phyloP scores from a whole-genome alignment of 2,329 filamentous ascomycete genomes.

The Aspergillus jensenii region DNA sequence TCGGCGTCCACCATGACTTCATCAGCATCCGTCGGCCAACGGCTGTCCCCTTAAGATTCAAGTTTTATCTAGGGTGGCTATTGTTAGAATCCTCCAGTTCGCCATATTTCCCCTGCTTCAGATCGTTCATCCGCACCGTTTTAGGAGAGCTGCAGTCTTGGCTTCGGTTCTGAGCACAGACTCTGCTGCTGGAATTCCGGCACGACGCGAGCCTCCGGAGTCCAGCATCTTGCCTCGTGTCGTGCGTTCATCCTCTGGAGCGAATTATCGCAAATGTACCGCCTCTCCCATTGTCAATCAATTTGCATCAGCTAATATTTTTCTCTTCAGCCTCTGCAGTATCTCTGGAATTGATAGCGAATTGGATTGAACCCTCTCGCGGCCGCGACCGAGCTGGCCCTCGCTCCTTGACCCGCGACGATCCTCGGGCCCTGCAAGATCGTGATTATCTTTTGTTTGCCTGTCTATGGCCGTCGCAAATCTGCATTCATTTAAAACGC shows the following conservation, averaged over 20 bases:
- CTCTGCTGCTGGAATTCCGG: neutral
- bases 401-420: neutral
- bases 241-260: neutral
- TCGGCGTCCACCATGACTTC: neutral
- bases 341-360: neutral
- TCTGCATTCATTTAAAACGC: neutral
- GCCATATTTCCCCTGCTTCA: neutral
- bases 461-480: neutral
- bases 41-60: neutral
- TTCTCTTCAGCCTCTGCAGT: neutral
- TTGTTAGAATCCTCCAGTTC: neutral
- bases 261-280: neutral
- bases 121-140: slow-evolving; percentile 10
- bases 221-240: neutral
- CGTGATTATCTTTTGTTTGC: neutral
- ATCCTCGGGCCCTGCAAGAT: neutral
- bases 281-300: neutral
- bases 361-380: neutral
- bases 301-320: neutral
- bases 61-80: neutral
- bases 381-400: neutral
- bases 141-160: slow-evolving; percentile 8
- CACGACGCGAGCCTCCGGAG: neutral
- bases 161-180: neutral
- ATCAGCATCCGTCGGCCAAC: neutral